Conservation (phyloP, 129 eudicot genomes). For the sunflower (Helianthus annuus) region DNA sequence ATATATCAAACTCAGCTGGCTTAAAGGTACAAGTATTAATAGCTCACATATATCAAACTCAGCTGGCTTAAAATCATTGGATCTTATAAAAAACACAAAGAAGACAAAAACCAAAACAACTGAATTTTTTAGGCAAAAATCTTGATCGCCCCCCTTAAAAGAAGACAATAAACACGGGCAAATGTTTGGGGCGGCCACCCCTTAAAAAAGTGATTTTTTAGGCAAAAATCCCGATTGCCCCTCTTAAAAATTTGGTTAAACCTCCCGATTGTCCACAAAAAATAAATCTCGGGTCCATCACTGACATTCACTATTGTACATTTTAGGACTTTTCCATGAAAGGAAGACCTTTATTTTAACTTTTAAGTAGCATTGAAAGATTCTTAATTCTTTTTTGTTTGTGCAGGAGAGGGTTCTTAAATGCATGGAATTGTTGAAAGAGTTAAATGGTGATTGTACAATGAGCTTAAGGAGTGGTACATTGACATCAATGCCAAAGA, state of each 20-base stretch:
- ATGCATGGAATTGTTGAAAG: constrained; percentile 43
- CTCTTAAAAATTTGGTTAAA: too few relatives aligned
- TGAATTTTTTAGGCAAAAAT: not conserved
- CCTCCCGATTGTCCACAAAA: too few relatives aligned
- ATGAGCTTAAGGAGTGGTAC: constrained; percentile 25
- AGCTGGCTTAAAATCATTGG: not conserved
- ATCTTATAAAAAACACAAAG: not conserved
- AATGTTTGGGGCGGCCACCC: too few relatives aligned
- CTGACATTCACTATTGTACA: constrained; percentile 13
- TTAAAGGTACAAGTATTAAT: not conserved
- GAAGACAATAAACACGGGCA: too few relatives aligned
- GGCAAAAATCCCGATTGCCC: too few relatives aligned
- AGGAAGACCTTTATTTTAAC: constrained; percentile 17
- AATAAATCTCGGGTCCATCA: too few relatives aligned
- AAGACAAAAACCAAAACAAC: constrained; percentile 2
- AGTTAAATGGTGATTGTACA: constrained; percentile 25
- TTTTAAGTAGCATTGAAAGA: constrained; percentile 19
- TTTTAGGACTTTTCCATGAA: constrained; percentile 5
- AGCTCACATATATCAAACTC: not conserved
- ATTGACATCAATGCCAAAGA: constrained; percentile 43
- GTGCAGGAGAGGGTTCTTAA: constrained; percentile 53
- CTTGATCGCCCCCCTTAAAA: too few relatives aligned
- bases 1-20: too few relatives aligned
- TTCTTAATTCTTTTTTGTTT: constrained; percentile 12
- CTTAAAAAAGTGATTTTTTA: too few relatives aligned